phyloP scores from a whole-genome alignment of 2,329 filamentous ascomycete genomes.

The Dothideomycetidae sp. region DNA sequence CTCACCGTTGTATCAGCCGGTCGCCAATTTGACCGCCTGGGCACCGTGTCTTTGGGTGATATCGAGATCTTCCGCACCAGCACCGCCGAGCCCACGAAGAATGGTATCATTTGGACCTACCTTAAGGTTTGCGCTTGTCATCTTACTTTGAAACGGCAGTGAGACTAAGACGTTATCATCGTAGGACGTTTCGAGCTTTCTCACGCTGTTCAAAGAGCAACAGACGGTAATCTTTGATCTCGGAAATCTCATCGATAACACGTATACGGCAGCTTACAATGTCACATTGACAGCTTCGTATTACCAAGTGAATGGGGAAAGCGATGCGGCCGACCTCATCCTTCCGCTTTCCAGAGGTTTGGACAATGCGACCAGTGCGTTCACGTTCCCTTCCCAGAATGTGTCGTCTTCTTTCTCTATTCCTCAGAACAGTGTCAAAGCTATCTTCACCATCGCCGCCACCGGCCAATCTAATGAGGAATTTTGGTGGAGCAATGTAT shows the following conservation, averaged over 20 bases:
- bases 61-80: conserved; percentile 72
- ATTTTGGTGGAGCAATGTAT: conserved; percentile 74
- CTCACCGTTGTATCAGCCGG: conserved; percentile 59
- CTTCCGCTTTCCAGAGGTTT: conserved; percentile 46
- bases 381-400: conserved; percentile 48
- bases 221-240: conserved; percentile 72
- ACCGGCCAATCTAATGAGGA: conserved; percentile 65
- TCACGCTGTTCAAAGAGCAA: conserved; percentile 50
- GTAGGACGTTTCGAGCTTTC: conserved; percentile 55
- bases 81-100: conserved; percentile 59
- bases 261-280: conserved; percentile 61
- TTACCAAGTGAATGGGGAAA: conserved; percentile 36
- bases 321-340: conserved; percentile 45
- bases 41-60: conserved; percentile 60
- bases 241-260: conserved; percentile 54
- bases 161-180: neutral
- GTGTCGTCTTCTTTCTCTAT: conserved; percentile 47
- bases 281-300: conserved; percentile 62
- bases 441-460: conserved; percentile 61
- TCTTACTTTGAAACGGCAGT: neutral
- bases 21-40: conserved; percentile 63
- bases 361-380: conserved; percentile 46
- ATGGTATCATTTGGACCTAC: conserved; percentile 62
- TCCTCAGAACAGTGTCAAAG: conserved; percentile 51
- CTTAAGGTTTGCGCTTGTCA: conserved; percentile 37